Conservation (phyloP, 2,329 filamentous ascomycete species). For the Neonectria punicea region DNA sequence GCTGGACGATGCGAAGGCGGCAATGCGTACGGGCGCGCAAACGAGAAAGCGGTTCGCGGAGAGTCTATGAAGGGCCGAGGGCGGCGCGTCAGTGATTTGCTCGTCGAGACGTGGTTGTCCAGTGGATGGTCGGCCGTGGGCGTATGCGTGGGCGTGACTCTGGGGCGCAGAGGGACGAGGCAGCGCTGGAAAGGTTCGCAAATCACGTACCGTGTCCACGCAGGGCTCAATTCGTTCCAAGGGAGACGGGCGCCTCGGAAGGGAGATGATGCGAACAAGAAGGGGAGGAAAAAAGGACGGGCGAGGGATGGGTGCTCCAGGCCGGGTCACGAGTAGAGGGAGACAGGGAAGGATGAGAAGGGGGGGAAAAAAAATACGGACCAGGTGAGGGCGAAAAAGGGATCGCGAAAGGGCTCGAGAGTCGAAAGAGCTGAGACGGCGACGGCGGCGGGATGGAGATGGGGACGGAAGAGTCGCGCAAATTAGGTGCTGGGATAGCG, state of each 20-base stretch:
- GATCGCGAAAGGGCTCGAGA: slow-evolving; percentile 39
- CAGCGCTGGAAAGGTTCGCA: slow-evolving; percentile 20
- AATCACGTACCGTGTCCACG: slow-evolving; percentile 42
- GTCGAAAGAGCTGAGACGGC: slow-evolving; percentile 38
- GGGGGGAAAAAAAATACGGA: slow-evolving; percentile 18
- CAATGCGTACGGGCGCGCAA: slow-evolving; percentile 29
- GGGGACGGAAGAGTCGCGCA: slow-evolving; percentile 40
- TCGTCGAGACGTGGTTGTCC: slow-evolving; percentile 10
- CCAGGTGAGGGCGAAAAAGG: slow-evolving; percentile 38
- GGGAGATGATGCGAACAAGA: slow-evolving; percentile 20
- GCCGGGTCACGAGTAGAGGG: slow-evolving; percentile 21
- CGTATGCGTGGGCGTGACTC: neutral
- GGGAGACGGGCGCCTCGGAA: slow-evolving; percentile 21
- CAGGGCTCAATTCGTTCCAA: slow-evolving; percentile 39
- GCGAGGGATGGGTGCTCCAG: slow-evolving; percentile 25
- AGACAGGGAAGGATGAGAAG: slow-evolving; percentile 30
- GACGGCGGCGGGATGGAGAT: neutral
- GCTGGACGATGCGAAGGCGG: slow-evolving; percentile 16
- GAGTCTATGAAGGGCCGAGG: slow-evolving; percentile 21
- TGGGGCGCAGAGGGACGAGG: slow-evolving; percentile 4
- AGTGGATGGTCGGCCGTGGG: slow-evolving; percentile 13
- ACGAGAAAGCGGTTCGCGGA: slow-evolving; percentile 7
- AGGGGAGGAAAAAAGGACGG: slow-evolving; percentile 9
- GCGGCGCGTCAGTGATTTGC: slow-evolving; percentile 34
- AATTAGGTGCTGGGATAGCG: slow-evolving; percentile 46